Evolutionary conservation across 73 alveolate genomes (phyloP).

Genomic region (Paramecium pentaurelia): DNA sequence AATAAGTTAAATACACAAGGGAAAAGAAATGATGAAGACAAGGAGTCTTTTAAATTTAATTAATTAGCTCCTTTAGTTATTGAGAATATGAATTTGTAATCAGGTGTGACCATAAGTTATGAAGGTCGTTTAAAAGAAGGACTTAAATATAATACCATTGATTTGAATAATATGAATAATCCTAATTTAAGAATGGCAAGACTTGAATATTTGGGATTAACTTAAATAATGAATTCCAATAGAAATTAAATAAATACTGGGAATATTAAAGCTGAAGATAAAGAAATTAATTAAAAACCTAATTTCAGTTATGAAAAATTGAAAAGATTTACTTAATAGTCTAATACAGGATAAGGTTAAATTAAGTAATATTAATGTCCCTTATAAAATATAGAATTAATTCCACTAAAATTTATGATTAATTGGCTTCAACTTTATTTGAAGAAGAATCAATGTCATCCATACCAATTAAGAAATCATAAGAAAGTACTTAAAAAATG

Average conservation of each 20-base stretch:
- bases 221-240: not conserved
- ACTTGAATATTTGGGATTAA: not conserved
- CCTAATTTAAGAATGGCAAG: conserved; percentile 31
- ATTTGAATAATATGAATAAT: not conserved
- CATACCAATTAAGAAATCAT: not conserved
- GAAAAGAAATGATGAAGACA: not conserved
- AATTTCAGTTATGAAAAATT: not conserved
- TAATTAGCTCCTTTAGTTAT: not conserved
- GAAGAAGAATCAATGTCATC: not conserved
- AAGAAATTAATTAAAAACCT: not conserved
- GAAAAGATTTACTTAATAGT: not conserved
- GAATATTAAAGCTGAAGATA: not conserved
- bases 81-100: not conserved
- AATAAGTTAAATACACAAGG: not conserved
- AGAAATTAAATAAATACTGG: not conserved
- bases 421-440: not conserved
- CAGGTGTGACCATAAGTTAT: not conserved
- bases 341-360: not conserved
- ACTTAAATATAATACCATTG: not conserved
- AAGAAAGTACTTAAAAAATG: not conserved
- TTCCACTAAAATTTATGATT: not conserved
- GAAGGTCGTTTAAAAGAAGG: conserved; percentile 35
- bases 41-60: not conserved
- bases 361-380: not conserved
- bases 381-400: not conserved